A percentile compares a stretch with the other conserved stretches of the same genome.
Conservation (phyloP, 2,329 filamentous ascomycete genomes). For the Fusarium pseudocircinatum region DNA sequence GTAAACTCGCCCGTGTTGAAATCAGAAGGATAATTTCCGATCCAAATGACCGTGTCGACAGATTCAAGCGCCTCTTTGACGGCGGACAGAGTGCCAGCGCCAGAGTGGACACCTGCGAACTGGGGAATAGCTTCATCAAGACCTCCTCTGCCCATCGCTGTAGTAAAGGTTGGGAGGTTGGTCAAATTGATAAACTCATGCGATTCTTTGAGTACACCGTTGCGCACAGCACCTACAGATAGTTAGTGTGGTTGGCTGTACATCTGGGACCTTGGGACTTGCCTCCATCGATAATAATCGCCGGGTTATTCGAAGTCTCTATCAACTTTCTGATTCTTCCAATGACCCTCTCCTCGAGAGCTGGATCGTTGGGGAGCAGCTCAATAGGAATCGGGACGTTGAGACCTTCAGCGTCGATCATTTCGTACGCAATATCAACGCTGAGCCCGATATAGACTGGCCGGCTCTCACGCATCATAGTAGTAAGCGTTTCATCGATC, state of each 20-base stretch:
- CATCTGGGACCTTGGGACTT: background rate
- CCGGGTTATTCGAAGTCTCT: background rate
- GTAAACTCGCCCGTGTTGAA: slow-evolving; percentile 1
- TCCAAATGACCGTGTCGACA: background rate
- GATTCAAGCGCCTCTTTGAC: background rate
- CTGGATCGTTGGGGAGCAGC: background rate
- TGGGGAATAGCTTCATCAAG: background rate
- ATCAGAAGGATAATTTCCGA: background rate
- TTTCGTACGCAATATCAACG: background rate
- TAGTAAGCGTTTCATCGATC: background rate
- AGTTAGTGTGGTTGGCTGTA: background rate
- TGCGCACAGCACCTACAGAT: background rate
- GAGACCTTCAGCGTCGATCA: background rate
- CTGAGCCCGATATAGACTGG: background rate
- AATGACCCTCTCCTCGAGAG: background rate
- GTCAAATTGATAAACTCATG: background rate
- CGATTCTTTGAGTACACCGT: background rate
- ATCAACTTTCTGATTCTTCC: background rate
- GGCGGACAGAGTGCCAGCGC: background rate
- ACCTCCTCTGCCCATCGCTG: background rate
- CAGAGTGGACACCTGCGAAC: background rate
- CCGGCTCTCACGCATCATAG: background rate
- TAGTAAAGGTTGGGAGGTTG: background rate
- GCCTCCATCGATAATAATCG: background rate
- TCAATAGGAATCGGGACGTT: background rate